Evolutionary conservation across 345 rosid species (phyloP), one percentile per base, ranked within the genome.

Genomic region (Lepidium sativum): DNA sequence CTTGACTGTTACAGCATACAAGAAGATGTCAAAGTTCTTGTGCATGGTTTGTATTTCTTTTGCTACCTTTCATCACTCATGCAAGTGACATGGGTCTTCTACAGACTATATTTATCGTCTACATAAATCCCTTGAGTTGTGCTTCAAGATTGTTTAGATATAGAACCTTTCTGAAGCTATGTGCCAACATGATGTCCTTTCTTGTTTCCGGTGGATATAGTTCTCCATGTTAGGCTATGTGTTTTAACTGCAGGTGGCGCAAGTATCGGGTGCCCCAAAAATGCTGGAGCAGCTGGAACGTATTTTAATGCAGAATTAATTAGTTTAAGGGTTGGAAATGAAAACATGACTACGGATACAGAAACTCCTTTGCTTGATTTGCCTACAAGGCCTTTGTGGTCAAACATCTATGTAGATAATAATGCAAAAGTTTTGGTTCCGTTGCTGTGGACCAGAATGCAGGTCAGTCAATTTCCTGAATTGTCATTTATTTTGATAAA

Each of bases 271-370:
- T 90, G 97, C 73, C 89, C 87, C 20, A 54, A 75, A 65, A 94
- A 90, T 86, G 80, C 97, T 71, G 99, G 99, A 70, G 97, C 96
- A 37, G 99, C 99, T 79, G 99, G 99, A 72, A 94, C 99, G 3
- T 84, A 80, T 55, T 94, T 89, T 56, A 86, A 94, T 84, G 89
- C 87, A 65, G 82, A 87, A 75, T 78, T 90, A 67, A 75, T 75
- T 55, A 87, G 99, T 80, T 76, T 94, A 71, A 82, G 92, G 69
- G 96, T 94, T 69, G 82, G 92, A 68, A 94, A 94, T 61, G 95
- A 86, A 73, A 81, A 87, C 52, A 60, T 84, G 71, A 82, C 90
- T 12, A 94, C 97, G 27, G 92, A 90, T 70, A 89, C 99, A 35
- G 96, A 90, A 69, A 94, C 99, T 47, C 96, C 97, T 67, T 78